Conservation (phyloP, 2,329 filamentous ascomycete genomes). For the Fonsecaea erecta region DNA sequence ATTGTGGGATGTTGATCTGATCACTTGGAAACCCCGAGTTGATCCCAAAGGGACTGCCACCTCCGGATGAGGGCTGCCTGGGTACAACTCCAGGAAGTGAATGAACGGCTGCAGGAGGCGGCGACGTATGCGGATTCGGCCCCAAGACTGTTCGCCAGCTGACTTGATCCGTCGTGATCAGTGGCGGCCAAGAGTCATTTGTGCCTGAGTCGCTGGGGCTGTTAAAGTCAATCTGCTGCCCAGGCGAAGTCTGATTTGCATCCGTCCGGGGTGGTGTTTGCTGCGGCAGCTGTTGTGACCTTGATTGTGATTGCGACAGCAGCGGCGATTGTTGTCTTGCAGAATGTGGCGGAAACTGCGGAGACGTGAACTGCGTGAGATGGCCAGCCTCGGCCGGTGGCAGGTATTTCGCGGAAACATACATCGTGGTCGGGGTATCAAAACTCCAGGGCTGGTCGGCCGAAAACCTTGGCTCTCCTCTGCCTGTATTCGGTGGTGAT, state of each 20-base stretch:
- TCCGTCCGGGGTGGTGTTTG: slow-evolving; percentile 8
- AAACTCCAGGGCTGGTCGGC: slow-evolving; percentile 32
- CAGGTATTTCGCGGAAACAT: slow-evolving; percentile 12
- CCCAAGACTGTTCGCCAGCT: slow-evolving; percentile 30
- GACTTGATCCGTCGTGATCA: slow-evolving; percentile 30
- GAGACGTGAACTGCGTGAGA: neutral
- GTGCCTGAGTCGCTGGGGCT: slow-evolving; percentile 35
- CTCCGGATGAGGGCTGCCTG: slow-evolving; percentile 32
- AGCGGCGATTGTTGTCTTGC: slow-evolving; percentile 12
- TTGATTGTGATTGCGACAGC: slow-evolving; percentile 11
- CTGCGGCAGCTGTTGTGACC: slow-evolving; percentile 11
- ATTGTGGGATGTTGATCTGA: slow-evolving; percentile 33
- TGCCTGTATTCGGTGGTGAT: neutral
- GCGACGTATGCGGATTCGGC: slow-evolving; percentile 1
- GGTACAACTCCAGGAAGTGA: slow-evolving; percentile 21
- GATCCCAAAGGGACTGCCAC: slow-evolving; percentile 24
- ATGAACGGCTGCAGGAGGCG: slow-evolving; percentile 17
- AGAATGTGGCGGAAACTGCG: slow-evolving; percentile 4
- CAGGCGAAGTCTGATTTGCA: slow-evolving; percentile 23
- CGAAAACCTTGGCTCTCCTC: slow-evolving; percentile 8
- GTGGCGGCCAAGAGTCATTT: slow-evolving; percentile 34
- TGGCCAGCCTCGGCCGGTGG: neutral
- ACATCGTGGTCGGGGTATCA: slow-evolving; percentile 33
- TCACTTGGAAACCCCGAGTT: slow-evolving; percentile 30
- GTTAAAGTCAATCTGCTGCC: slow-evolving; percentile 28